Conservation (phyloP, 2,329 filamentous ascomycete species). For the Colletotrichum chrysophilum region DNA sequence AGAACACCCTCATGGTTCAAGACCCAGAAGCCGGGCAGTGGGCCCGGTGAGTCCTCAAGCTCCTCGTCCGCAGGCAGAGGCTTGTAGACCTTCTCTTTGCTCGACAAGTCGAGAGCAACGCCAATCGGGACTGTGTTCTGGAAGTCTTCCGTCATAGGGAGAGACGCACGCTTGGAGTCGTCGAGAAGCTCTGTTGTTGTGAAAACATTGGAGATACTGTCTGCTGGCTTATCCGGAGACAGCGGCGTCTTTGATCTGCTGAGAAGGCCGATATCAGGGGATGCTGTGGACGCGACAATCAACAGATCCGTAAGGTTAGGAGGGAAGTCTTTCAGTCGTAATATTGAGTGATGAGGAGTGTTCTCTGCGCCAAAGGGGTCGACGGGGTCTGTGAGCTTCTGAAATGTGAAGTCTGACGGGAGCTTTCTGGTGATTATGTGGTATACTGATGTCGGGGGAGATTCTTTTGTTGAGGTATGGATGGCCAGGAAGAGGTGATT, state of each 20-base stretch:
- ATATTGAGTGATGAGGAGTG: conserved; percentile 77
- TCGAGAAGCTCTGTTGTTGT: conserved; percentile 74
- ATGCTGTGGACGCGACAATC: conserved; percentile 81
- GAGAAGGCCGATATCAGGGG: conserved; percentile 79
- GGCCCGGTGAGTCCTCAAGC: conserved; percentile 77
- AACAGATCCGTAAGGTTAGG: conserved; percentile 83
- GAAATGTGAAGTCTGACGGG: conserved; percentile 68
- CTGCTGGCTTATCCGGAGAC: conserved; percentile 62
- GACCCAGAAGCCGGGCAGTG: conserved; percentile 82
- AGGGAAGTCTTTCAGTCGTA: conserved; percentile 79
- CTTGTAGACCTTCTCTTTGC: conserved; percentile 76
- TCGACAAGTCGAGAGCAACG: conserved; percentile 82
- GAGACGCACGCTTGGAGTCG: conserved; percentile 75
- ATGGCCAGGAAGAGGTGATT: conserved; percentile 84
- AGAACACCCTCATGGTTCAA: conserved; percentile 90
- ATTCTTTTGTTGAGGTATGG: conserved; percentile 70
- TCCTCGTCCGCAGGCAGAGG: conserved; percentile 80
- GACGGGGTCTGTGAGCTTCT: conserved; percentile 77
- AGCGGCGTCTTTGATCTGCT: conserved; percentile 75
- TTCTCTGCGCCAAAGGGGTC: conserved; percentile 71
- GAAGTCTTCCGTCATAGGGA: conserved; percentile 73
- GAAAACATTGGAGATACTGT: conserved; percentile 70
- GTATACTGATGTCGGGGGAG: conserved; percentile 71
- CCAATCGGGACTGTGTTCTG: conserved; percentile 82
- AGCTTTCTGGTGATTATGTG: conserved; percentile 76